Evolutionary conservation across 495 filamentous ascomycete species (phyloP), one percentile per base, ranked within the genome.

Genomic region (Lineolata rhizophorae): DNA sequence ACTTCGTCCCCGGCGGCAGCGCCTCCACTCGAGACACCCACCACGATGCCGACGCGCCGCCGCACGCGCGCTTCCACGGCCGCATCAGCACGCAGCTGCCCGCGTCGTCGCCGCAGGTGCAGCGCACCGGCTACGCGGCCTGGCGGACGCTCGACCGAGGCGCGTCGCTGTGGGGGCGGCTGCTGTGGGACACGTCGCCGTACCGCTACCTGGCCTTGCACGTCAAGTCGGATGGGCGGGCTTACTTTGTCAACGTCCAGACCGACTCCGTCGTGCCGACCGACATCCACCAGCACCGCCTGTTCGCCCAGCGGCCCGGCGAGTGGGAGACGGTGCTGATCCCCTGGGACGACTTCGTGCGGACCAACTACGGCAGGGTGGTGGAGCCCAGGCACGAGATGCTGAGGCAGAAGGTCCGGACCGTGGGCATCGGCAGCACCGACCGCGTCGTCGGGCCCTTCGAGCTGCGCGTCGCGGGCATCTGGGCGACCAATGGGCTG

Each of bases 231-330:
- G 90, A 95, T 52, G 84, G 85, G 9, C 58, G 85, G 5, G 74
- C 76, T 40, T 97, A 95, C 54, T 81, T 87, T 31, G 72, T 97
- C 30, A 97, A 97, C 51, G 57, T 97, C 22, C 90, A 94, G 59
- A 93, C 82, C 6, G 87, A 97, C 38, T 76, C 76, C 1, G 67
- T 95, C 32, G 75, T 91, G 29, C 72, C 81, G 20, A 85, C 84
- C 2, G 87, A 97, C 53, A 61, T 97, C 36, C 90, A 94, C 52
- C 87, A 97, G 53, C 90, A 97, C 52, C 61, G 90, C 37, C 48
- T 97, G 10, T 91, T 90, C 52, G 67, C 76, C 12, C 73, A 70
- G 48, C 69, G 69, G 21, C 69, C 74, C 0, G 80, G 83, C 2
- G 64, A 81, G 43, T 97, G 87, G 87, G 83, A 97, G 60, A 91